Conservation (phyloP, 2,329 filamentous ascomycete species). For the Penicillium sp. region DNA sequence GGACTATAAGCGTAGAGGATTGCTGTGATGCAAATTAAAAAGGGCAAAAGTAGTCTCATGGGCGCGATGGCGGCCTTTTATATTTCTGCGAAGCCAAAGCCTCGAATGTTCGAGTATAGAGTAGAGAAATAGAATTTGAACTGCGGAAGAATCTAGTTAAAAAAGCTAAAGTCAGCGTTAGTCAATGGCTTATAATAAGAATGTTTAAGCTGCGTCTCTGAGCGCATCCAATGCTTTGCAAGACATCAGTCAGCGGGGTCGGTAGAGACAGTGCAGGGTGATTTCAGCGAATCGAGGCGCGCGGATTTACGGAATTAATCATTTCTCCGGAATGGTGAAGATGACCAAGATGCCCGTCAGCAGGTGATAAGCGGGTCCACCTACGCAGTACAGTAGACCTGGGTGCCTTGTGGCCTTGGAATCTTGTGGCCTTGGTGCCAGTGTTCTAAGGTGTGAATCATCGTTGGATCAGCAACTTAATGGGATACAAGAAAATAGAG, state of each 20-base stretch:
- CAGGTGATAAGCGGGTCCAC: slow-evolving; percentile 21
- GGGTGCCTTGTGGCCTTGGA: not conserved
- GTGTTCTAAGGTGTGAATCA: slow-evolving; percentile 1
- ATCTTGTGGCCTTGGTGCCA: not conserved
- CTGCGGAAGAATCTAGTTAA: not conserved
- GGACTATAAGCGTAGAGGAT: slow-evolving; percentile 34
- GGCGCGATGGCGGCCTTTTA: slow-evolving; percentile 35
- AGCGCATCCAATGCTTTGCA: slow-evolving; percentile 24
- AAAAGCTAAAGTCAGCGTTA: slow-evolving; percentile 30
- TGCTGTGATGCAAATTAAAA: slow-evolving; percentile 45
- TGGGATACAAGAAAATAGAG: not conserved
- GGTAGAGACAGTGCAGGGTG: not conserved
- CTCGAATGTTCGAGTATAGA: slow-evolving; percentile 25
- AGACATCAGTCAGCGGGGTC: slow-evolving; percentile 32
- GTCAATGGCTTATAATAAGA: slow-evolving; percentile 29
- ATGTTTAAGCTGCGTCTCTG: not conserved
- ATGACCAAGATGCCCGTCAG: slow-evolving; percentile 35
- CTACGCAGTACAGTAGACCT: not conserved
- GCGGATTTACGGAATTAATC: not conserved
- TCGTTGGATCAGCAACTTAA: not conserved
- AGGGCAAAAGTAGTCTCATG: slow-evolving; percentile 43
- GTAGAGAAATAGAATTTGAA: slow-evolving; percentile 22
- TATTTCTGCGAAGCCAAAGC: slow-evolving; percentile 19
- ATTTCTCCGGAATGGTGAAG: too few relatives aligned
- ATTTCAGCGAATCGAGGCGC: slow-evolving; percentile 9